A percentile compares a stretch with the other conserved stretches of the same genome.
These are phyloP conservation scores for Botrytis porri DNA, from an alignment of 2,329 filamentous ascomycete species.

Conservation along the genomic window DNA sequence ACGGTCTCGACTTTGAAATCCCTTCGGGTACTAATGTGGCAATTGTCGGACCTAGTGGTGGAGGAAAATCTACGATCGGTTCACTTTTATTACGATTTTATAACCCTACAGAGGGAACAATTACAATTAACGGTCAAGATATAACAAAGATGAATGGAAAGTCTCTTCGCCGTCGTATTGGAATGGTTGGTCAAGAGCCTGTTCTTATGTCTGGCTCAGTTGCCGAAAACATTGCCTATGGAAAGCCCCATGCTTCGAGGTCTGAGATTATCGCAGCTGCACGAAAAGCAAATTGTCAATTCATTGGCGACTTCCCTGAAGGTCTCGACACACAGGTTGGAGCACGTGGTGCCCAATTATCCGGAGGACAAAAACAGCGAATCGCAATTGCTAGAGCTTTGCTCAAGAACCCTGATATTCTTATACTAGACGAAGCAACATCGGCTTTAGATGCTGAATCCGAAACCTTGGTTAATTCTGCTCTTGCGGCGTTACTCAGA, in stretches of 20 bases:
- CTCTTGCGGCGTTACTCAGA: conserved; percentile 73
- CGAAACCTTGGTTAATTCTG: conserved; percentile 93
- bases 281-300: conserved; percentile 89
- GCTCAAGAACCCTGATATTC: conserved; percentile 92
- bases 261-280: conserved; percentile 83
- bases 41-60: conserved; percentile 92
- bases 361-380: conserved; percentile 94
- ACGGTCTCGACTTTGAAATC: conserved; percentile 83
- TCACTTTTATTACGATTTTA: conserved; percentile 93
- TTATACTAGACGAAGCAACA: conserved; percentile 95
- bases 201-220: conserved; percentile 86
- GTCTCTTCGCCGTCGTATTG: conserved; percentile 85
- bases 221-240: conserved; percentile 89
- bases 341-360: conserved; percentile 86
- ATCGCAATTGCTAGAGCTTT: conserved; percentile 95
- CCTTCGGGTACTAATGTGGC: conserved; percentile 92
- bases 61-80: conserved; percentile 93
- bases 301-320: conserved; percentile 94
- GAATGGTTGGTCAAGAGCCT: conserved; percentile 92
- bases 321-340: conserved; percentile 93
- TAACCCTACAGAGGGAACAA: conserved; percentile 70
- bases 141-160: conserved; percentile 88
- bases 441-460: conserved; percentile 95
- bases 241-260: conserved; percentile 72
- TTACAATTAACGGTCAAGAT: conserved; percentile 81